Conservation (phyloP, 2,329 filamentous ascomycete species). For the Didymosphaeria variabile region DNA sequence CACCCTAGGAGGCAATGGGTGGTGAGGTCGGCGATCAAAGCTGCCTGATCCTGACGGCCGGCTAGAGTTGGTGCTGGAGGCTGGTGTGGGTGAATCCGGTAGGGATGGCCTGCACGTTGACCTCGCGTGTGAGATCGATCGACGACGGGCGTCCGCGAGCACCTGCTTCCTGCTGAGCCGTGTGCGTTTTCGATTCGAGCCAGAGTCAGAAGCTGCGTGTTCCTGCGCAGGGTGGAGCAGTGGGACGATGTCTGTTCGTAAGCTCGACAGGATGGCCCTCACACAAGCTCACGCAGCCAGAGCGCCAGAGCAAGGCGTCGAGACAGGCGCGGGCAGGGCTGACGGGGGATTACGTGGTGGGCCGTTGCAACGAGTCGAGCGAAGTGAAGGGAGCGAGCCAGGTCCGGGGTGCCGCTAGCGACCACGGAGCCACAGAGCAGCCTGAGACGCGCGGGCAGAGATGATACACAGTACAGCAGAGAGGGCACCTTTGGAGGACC, state of each 20-base stretch:
- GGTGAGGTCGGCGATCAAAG: conserved; percentile 23
- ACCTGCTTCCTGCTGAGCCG: conserved; percentile 32
- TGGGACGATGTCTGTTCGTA: conserved; percentile 8
- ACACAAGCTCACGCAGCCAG: conserved; percentile 15
- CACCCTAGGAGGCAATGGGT: conserved; percentile 13
- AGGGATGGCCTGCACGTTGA: conserved; percentile 28
- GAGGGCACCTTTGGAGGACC: conserved; percentile 36
- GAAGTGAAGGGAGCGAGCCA: not conserved
- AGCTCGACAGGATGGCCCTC: conserved; percentile 8
- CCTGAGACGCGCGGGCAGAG: conserved; percentile 34
- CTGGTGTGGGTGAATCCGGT: conserved; percentile 18
- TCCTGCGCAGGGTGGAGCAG: conserved; percentile 17
- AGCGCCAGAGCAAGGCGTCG: conserved; percentile 26
- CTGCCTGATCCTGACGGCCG: conserved; percentile 16
- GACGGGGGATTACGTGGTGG: conserved; percentile 38
- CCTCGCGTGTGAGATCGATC: conserved; percentile 40
- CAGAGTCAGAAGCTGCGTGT: conserved; percentile 9
- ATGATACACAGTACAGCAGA: conserved; percentile 23
- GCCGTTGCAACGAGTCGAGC: conserved; percentile 17
- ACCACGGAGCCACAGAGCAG: conserved; percentile 24
- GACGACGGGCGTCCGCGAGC: conserved; percentile 34
- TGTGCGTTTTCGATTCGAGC: conserved; percentile 19
- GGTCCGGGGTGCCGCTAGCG: conserved; percentile 16
- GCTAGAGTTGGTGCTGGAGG: conserved; percentile 18
- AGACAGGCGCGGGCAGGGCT: conserved; percentile 35